These are phyloP conservation scores for Kodamaea laetipori DNA, from an alignment of 805 yeast species.

Conservation along the genomic window DNA sequence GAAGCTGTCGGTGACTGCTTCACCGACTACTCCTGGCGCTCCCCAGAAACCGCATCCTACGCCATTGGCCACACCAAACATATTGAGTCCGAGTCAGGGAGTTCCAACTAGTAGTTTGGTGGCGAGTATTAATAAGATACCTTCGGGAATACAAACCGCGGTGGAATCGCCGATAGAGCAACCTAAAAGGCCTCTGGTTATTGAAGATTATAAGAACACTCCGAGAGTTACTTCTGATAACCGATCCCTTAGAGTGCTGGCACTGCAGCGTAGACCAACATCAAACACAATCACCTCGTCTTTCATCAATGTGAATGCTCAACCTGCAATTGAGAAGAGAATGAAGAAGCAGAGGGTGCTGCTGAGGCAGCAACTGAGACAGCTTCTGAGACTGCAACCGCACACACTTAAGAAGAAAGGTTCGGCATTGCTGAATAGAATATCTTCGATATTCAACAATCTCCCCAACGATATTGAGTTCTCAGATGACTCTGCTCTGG, in stretches of 20 bases:
- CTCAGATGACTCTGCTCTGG: conserved; percentile 49
- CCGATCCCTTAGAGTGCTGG: conserved; percentile 34
- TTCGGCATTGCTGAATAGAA: conserved; percentile 23
- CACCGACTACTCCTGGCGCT: too few relatives aligned
- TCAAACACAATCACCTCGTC: conserved; percentile 24
- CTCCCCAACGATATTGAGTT: conserved; percentile 50
- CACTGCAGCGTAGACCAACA: conserved; percentile 21
- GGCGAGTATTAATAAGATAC: neutral
- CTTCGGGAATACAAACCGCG: neutral
- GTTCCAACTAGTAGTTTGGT: neutral
- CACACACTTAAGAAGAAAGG: conserved; percentile 6
- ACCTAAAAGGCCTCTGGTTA: neutral
- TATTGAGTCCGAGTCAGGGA: neutral
- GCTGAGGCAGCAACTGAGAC: conserved; percentile 1
- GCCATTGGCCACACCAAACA: neutral
- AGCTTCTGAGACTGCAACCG: conserved; percentile 1
- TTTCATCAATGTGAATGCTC: conserved; percentile 34
- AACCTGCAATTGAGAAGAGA: conserved; percentile 1
- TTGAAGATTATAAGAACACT: conserved; percentile 11
- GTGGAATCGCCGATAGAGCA: neutral
- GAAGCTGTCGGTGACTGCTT: too few relatives aligned
- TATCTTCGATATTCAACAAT: conserved; percentile 44
- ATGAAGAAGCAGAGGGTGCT: conserved; percentile 1
- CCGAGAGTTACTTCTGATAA: conserved; percentile 41
- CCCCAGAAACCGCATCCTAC: neutral